phyloP scores from a whole-genome alignment of 73 alveolate species.

The Diophrys sp. region DNA sequence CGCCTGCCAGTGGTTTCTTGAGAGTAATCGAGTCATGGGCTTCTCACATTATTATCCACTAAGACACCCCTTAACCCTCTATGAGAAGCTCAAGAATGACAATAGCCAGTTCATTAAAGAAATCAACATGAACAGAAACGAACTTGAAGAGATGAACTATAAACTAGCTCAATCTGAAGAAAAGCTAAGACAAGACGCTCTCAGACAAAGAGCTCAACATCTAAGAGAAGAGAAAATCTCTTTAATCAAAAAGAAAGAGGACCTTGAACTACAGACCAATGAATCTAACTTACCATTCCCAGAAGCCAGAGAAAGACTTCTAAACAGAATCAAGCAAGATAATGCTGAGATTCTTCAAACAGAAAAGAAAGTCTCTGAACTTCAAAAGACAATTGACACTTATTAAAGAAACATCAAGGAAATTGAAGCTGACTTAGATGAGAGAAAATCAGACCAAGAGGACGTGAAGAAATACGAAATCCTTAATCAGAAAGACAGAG shows the following conservation, averaged over 20 bases:
- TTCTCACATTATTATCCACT: neutral
- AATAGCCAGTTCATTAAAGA: constrained; percentile 13
- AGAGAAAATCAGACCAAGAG: constrained; percentile 69
- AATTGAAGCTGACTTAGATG: constrained; percentile 83
- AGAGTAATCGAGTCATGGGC: neutral
- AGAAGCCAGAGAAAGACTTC: constrained; percentile 91
- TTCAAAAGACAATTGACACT: constrained; percentile 81
- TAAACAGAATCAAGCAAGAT: constrained; percentile 90
- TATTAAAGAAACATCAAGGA: constrained; percentile 87
- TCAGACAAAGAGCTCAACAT: constrained; percentile 91
- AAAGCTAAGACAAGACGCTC: constrained; percentile 80
- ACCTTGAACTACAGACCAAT: constrained; percentile 92
- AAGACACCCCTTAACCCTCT: too few relatives aligned
- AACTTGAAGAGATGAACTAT: constrained; percentile 79
- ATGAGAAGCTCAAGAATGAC: too few relatives aligned
- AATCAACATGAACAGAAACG: too few relatives aligned
- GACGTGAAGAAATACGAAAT: constrained; percentile 87
- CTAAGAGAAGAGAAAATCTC: constrained; percentile 80
- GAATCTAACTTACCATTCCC: constrained; percentile 93
- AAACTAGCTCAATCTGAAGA: constrained; percentile 82
- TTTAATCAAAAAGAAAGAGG: constrained; percentile 87
- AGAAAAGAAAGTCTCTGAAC: constrained; percentile 90
- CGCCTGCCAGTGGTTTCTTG: constrained; percentile 6
- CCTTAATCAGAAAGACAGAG: constrained; percentile 88
- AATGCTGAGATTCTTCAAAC: constrained; percentile 81